Evolutionary conservation across 768 basidiomycete genomes (phyloP).

Genomic region (Wakefieldia striispora): DNA sequence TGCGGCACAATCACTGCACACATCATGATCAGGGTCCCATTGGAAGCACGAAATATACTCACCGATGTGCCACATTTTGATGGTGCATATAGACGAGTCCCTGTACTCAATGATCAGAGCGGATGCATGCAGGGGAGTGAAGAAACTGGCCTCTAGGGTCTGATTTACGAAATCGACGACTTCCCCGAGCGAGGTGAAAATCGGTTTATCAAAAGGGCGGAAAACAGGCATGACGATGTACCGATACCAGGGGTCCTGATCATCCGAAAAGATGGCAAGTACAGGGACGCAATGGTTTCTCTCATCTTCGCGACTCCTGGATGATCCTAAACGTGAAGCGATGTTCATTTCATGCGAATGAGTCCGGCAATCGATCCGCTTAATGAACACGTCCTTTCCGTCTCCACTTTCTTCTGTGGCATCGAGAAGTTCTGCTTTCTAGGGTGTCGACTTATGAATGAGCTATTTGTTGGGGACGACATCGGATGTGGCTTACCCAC

Average conservation of each 20-base stretch:
- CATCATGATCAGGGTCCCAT: neutral
- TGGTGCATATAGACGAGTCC: constrained; percentile 37
- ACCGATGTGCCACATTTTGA: constrained; percentile 37
- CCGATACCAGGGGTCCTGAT: constrained; percentile 7
- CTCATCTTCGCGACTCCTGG: neutral
- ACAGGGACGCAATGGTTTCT: constrained; percentile 26
- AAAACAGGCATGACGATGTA: constrained; percentile 31
- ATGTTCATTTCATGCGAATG: constrained; percentile 7
- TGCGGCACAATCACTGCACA: constrained; percentile 23
- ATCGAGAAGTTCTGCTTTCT: constrained; percentile 7
- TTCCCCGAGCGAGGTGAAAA: constrained; percentile 26
- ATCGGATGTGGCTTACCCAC: constrained; percentile 3
- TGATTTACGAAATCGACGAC: constrained; percentile 29
- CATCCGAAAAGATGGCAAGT: constrained; percentile 11
- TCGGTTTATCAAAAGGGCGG: constrained; percentile 20
- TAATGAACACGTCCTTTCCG: constrained; percentile 14
- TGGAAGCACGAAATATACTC: neutral
- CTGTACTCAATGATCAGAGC: constrained; percentile 9
- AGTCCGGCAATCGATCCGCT: neutral
- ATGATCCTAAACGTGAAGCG: constrained; percentile 2
- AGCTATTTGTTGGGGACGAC: neutral
- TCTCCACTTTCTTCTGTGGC: constrained; percentile 3
- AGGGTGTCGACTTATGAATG: neutral
- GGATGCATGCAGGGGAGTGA: no score
- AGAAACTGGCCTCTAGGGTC: constrained; percentile 20